Evolutionary conservation across 345 rosid species (phyloP), one percentile per base, ranked within the genome.

Genomic region (Nasturtium officinale): DNA sequence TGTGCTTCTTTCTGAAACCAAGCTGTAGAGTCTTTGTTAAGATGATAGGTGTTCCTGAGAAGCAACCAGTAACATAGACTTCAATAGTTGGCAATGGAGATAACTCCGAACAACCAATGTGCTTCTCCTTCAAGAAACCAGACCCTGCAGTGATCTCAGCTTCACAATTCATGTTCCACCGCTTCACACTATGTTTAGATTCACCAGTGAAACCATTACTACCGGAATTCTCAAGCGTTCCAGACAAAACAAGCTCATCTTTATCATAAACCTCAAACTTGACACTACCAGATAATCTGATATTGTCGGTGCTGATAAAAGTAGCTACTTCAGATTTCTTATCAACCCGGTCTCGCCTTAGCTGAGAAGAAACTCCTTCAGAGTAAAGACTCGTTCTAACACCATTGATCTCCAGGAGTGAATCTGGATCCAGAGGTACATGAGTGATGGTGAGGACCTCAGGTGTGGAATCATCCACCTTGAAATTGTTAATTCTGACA

Each of bases 251-350:
- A 21, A 79, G 80, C 61, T 83, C 83, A 13, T 91, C 87, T 63
- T 75, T 83, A 52, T 88, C 84, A 26, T 81, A 80, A 40, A 95
- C 89, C 83, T 91, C 96, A 50, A 91, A 89, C 81, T 86, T 89
- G 30, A 95, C 89, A 81, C 88, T 86, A 71, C 97, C 99, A 0
- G 89, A 85, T 33, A 86, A 81, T 75, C 96, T 84, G 68, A 91
- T 81, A 61, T 82, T 87, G 45, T 95, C 91, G 0, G 99, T 95
- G 80, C 97, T 86, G 4, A 95, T 89, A 59, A 91, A 95, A 4
- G 97, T 95, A 54, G 88, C 97, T 57, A 85, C 98, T 57, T 89
- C 92, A 0, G 92, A 87, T 80, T 78, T 85, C 84, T 81, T 94
- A 71, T 87, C 95, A 2, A 83, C 83, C n/a, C 97, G 80, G 72